Conservation (phyloP, 73 alveolate genomes). For the Diophrys appendiculata region DNA sequence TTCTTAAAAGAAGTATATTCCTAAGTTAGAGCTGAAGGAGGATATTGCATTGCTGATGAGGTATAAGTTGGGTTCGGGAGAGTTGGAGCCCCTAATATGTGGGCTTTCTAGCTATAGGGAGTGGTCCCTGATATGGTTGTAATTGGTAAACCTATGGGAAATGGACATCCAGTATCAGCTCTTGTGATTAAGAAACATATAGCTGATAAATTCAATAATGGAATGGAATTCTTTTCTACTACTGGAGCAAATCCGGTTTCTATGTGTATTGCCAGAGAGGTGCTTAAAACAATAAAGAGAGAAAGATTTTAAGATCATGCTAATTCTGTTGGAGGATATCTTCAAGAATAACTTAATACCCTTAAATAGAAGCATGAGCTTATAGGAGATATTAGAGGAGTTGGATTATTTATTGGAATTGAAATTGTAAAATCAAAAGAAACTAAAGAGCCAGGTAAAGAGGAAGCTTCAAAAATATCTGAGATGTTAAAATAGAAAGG, state of each 20-base stretch:
- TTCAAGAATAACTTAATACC: neutral
- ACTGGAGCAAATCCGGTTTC: slow-evolving; percentile 56
- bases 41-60: slow-evolving; percentile 49
- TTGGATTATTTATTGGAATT: slow-evolving; percentile 22
- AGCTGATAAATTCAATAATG: neutral
- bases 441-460: slow-evolving; percentile 20
- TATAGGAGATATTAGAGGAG: slow-evolving; percentile 29
- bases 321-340: slow-evolving; percentile 14
- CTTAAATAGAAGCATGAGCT: slow-evolving; percentile 17
- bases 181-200: slow-evolving; percentile 31
- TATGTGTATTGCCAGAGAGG: slow-evolving; percentile 11
- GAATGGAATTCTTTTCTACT: slow-evolving; percentile 46
- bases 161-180: slow-evolving; percentile 58
- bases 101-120: slow-evolving; percentile 44
- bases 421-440: slow-evolving; percentile 25
- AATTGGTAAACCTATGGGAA: slow-evolving; percentile 56
- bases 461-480: neutral
- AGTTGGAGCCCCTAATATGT: slow-evolving; percentile 39
- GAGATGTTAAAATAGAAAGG: slow-evolving; percentile 2
- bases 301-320: slow-evolving; percentile 14
- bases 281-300: neutral
- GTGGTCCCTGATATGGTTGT: slow-evolving; percentile 41
- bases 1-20: slow-evolving; percentile 13
- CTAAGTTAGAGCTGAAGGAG: slow-evolving; percentile 29
- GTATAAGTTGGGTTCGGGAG: slow-evolving; percentile 58